Evolutionary conservation across 257 asterid genomes (phyloP).

Genomic region (Plantago ovata): DNA sequence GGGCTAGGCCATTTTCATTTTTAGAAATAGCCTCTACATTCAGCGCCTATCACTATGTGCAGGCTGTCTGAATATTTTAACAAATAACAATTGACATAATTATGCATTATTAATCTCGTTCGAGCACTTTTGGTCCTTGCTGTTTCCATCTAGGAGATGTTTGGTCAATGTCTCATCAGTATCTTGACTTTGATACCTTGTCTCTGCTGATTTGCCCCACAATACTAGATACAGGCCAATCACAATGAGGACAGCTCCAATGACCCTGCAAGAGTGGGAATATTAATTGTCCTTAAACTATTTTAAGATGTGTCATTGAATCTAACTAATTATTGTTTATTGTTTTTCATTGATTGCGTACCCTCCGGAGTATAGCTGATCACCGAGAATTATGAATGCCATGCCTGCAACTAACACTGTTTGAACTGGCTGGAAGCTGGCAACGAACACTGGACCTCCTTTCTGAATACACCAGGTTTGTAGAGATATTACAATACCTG

Average conservation of each 20-base stretch:
- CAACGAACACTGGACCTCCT: conserved; percentile 88
- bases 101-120: conserved; percentile 43
- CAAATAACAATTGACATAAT: conserved; percentile 12
- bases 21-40: conserved; percentile 10
- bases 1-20: conserved; percentile 19
- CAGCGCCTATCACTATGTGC: conserved; percentile 18
- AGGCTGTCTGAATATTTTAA: conserved; percentile 14
- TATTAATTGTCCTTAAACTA: not conserved
- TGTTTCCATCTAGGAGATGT: conserved; percentile 42
- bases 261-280: conserved; percentile 43
- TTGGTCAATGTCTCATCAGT: conserved; percentile 50
- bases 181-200: conserved; percentile 34
- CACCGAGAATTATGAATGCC: conserved; percentile 75
- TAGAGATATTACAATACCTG: conserved; percentile 72
- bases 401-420: conserved; percentile 74
- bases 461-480: conserved; percentile 92
- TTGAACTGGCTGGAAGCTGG: conserved; percentile 90
- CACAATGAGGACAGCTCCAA: conserved; percentile 71
- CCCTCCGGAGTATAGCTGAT: conserved; percentile 76
- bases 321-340: not conserved
- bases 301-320: not conserved
- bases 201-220: conserved; percentile 80
- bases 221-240: conserved; percentile 69
- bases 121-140: conserved; percentile 31
- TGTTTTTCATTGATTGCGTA: conserved; percentile 25